Percentiles rank a stretch among this genome's conserved stretches.
Evolutionary conservation across 2,329 filamentous ascomycete genomes (phyloP).

Genomic region (Beauveria sp.): DNA sequence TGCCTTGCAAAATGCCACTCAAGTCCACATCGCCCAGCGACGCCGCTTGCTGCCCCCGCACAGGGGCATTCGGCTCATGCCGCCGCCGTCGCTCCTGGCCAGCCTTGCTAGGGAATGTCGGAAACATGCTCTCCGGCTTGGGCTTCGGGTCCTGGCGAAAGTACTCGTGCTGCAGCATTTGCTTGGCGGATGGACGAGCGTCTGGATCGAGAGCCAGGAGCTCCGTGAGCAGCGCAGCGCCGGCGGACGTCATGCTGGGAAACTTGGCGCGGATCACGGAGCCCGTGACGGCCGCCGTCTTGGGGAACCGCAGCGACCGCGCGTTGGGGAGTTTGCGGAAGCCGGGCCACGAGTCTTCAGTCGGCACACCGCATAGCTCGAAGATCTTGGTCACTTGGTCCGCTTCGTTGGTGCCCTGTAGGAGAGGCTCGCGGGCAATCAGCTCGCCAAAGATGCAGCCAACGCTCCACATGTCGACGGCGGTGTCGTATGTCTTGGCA

Average conservation of each 20-base stretch:
- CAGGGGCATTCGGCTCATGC: slow-evolving; percentile 72
- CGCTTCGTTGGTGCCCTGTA: slow-evolving; percentile 88
- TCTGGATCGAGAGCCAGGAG: slow-evolving; percentile 71
- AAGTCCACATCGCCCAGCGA: slow-evolving; percentile 54
- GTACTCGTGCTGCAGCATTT: slow-evolving; percentile 74
- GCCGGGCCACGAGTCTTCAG: slow-evolving; percentile 72
- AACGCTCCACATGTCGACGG: slow-evolving; percentile 91
- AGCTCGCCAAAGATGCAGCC: slow-evolving; percentile 95
- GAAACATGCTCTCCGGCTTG: slow-evolving; percentile 87
- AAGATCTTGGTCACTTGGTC: slow-evolving; percentile 86
- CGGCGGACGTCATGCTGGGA: slow-evolving; percentile 70
- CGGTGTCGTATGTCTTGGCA: slow-evolving; percentile 61
- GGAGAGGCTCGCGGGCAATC: slow-evolving; percentile 69
- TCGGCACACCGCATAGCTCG: slow-evolving; percentile 78
- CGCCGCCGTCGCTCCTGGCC: slow-evolving; percentile 75
- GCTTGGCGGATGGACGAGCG: slow-evolving; percentile 59
- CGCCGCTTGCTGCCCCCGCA: slow-evolving; percentile 60
- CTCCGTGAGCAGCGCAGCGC: slow-evolving; percentile 58
- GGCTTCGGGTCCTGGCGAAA: slow-evolving; percentile 85
- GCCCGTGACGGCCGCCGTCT: slow-evolving; percentile 29
- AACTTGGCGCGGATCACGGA: slow-evolving; percentile 68
- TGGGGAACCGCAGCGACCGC: slow-evolving; percentile 64
- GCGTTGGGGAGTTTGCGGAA: slow-evolving; percentile 87
- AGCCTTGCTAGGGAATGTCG: slow-evolving; percentile 92
- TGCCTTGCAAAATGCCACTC: slow-evolving; percentile 61